Percentiles rank a stretch among this genome's conserved stretches.
Conservation (phyloP, 371 early-diverging fungal genomes). For the Actinomortierella ambigua region DNA sequence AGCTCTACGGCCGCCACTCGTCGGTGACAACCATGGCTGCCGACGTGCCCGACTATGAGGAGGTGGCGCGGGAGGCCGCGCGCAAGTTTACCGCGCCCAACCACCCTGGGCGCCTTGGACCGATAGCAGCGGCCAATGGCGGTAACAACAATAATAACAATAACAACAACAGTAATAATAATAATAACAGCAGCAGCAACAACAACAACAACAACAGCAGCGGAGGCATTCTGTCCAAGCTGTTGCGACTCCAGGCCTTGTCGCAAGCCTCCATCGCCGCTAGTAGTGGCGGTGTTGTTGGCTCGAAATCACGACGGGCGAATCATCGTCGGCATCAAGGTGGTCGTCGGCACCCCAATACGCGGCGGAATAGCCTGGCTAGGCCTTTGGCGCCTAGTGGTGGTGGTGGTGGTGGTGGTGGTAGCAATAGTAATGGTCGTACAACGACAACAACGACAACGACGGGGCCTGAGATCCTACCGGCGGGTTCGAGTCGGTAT, state of each 20-base stretch:
- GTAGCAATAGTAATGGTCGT: too few relatives aligned
- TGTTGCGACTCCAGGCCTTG: slow-evolving; percentile 27
- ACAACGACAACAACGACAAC: neutral
- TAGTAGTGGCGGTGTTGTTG: too few relatives aligned
- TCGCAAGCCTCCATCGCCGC: slow-evolving; percentile 12
- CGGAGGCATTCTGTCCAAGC: slow-evolving; percentile 39
- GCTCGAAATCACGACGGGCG: neutral
- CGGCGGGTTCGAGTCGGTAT: neutral
- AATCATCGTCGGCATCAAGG: slow-evolving; percentile 7
- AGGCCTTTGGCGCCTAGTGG: too few relatives aligned
- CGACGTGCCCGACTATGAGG: neutral
- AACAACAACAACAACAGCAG: too few relatives aligned
- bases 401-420: too few relatives aligned
- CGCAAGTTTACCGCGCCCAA: slow-evolving; percentile 7
- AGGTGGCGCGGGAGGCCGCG: neutral
- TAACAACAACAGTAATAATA: too few relatives aligned
- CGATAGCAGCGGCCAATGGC: too few relatives aligned
- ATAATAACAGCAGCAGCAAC: too few relatives aligned
- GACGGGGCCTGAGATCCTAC: slow-evolving; percentile 7
- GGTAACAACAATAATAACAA: too few relatives aligned
- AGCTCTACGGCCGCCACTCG: neutral
- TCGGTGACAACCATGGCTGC: too few relatives aligned
- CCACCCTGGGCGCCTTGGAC: too few relatives aligned
- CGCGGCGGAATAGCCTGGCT: slow-evolving; percentile 2
- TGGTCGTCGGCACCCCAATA: slow-evolving; percentile 7